Base-by-base conservation (phyloP, 2,329 filamentous ascomycete species). In the Alternaria dauci region DNA sequence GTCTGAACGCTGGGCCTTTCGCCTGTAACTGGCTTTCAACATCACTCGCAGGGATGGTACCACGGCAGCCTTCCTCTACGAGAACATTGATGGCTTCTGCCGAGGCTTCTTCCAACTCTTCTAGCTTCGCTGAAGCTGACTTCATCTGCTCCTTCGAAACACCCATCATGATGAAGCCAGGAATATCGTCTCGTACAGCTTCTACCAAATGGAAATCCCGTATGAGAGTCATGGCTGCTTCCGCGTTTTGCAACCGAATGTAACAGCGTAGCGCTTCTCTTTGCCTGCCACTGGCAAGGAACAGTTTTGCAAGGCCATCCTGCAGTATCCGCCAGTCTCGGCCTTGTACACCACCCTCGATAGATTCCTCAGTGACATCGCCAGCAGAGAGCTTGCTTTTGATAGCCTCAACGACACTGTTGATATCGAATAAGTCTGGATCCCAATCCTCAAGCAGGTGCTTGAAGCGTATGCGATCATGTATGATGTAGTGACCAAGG, bases 251-350 rank as follows among this genome's bases (percentile, higher is more conserved):
- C 4, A 98, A 86, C 63, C 87, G 89, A 73, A 99, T 96, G 75
- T 96, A 97, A 78, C 91, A 95, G 72, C 88, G 89, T 44, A 99
- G 82, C 1, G 96, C 94, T 73, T 98, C 93, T 56, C 91, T 86
- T 65, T 92, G 89, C 58, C 91, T 89, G 0, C 92, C 92, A 67
- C 89, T 91, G 8, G 91, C 91, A 57, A 97, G 87, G 73, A 94
- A 92, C 16, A 99, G 83, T 72, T 89, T 93, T 0, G 93, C 94
- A 36, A 99, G 83, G 60, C 91, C 89, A 73, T 94, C 92, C 81
- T 93, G 89, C n/a, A 99, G 86, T 60, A 96, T 91, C 25, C 88
- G 88, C 94, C 94, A 98, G 72, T 98, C 94, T 55, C 90, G 83
- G 0, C 90, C 91, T 65, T 85, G 85, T 66, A 90, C 86, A 3